A percentile compares a stretch with the other conserved stretches of the same genome.
Evolutionary conservation across 208 protist species (phyloP).

Genomic region (Acanthamoeba lugdunensis): DNA sequence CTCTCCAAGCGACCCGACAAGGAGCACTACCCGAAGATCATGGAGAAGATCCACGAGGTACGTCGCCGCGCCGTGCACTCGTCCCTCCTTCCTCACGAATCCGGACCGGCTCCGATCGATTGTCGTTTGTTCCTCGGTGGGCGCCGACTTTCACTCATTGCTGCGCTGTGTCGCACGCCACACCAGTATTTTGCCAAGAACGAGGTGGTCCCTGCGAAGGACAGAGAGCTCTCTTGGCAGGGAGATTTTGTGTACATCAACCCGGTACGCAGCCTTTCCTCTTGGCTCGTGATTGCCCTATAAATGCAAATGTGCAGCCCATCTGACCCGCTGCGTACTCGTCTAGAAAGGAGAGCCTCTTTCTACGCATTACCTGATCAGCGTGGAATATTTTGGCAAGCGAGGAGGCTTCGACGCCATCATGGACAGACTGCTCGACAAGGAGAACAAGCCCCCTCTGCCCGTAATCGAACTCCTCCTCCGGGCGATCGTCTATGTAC

Average conservation of each 20-base stretch:
- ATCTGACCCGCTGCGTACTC: not conserved
- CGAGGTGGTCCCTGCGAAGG: not conserved
- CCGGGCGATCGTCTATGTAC: conserved; percentile 41
- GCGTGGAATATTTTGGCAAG: conserved; percentile 70
- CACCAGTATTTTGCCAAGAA: conserved; percentile 5
- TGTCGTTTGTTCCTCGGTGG: not conserved
- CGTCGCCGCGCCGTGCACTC: not conserved
- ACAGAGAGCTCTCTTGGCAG: not conserved
- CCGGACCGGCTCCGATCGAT: not conserved
- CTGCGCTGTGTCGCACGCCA: not conserved
- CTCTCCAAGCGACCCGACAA: conserved; percentile 30
- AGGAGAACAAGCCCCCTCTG: conserved; percentile 54
- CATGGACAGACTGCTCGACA: conserved; percentile 28
- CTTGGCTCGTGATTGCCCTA: not conserved
- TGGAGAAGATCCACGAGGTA: conserved; percentile 58
- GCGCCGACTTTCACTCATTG: not conserved
- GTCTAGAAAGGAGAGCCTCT: conserved; percentile 67
- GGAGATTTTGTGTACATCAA: conserved; percentile 46
- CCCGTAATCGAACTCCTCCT: conserved; percentile 41
- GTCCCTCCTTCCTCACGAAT: not conserved
- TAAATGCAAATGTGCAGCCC: not conserved
- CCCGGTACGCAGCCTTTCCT: not conserved
- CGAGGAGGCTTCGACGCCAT: conserved; percentile 75
- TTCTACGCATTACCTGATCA: conserved; percentile 68
- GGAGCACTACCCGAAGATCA: not conserved